Evolutionary conservation across 768 basidiomycete genomes (phyloP).

Genomic region (Boletus reticuloceps): DNA sequence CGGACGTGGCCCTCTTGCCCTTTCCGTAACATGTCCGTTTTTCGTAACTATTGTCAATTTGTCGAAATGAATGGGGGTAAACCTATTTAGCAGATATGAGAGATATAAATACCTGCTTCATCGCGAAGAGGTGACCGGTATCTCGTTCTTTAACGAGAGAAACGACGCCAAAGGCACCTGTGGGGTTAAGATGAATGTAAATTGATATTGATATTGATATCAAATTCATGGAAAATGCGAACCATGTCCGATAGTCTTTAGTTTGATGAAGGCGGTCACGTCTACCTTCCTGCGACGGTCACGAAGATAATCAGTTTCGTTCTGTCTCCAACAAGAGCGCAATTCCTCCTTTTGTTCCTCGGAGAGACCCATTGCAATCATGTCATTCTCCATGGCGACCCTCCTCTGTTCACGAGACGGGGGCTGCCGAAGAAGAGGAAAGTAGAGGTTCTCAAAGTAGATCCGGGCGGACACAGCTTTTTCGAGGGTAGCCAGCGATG

Average conservation of each 20-base stretch:
- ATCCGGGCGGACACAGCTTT: conserved; percentile 90
- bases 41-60: conserved; percentile 58
- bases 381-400: conserved; percentile 85
- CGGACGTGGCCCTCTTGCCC: conserved; percentile 97
- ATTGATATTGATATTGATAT: conserved; percentile 13
- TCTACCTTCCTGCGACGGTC: conserved; percentile 81
- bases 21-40: conserved; percentile 91
- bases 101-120: conserved; percentile 80
- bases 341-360: conserved; percentile 70
- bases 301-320: conserved; percentile 88
- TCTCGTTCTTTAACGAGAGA: conserved; percentile 83
- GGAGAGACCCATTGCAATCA: conserved; percentile 67
- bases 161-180: conserved; percentile 96
- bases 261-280: conserved; percentile 78
- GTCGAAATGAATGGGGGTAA: conserved; percentile 21
- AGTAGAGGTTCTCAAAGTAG: conserved; percentile 92
- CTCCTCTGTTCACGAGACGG: conserved; percentile 84
- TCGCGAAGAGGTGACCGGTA: conserved; percentile 82
- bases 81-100: conserved; percentile 27
- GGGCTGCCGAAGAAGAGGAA: conserved; percentile 78
- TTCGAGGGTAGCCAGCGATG: conserved; percentile 89
- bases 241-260: conserved; percentile 97
- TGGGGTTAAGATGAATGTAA: conserved; percentile 27
- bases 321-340: conserved; percentile 75
- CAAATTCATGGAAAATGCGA: conserved; percentile 26